Percentiles rank a stretch among this genome's conserved stretches.
Evolutionary conservation across 2,329 filamentous ascomycete species (phyloP).

Genomic region (Fusarium sp.): DNA sequence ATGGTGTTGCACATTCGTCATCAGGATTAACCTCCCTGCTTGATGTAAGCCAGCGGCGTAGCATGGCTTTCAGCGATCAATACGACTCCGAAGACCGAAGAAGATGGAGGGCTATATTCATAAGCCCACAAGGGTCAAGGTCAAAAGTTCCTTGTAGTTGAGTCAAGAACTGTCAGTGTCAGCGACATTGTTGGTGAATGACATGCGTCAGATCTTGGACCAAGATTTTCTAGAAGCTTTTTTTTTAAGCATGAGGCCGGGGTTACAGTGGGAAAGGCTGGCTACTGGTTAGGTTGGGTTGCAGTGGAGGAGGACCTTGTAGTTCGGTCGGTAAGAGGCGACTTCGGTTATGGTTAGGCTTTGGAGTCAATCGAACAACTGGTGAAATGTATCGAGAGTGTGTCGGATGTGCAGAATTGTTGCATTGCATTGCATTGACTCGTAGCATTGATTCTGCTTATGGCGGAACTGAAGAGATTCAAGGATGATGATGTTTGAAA

Average conservation of each 20-base stretch:
- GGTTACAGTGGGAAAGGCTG: conserved; percentile 10
- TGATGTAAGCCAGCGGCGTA: conserved; percentile 14
- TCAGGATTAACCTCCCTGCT: conserved; percentile 5
- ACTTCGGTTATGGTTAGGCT: neutral
- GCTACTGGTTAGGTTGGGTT: conserved; percentile 4
- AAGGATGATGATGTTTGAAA: conserved; percentile 17
- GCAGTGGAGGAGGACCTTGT: conserved; percentile 20
- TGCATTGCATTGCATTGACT: neutral
- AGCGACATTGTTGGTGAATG: neutral
- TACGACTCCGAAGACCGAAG: neutral
- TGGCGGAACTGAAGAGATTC: neutral
- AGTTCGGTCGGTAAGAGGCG: neutral
- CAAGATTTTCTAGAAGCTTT: conserved; percentile 18
- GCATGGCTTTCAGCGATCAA: neutral
- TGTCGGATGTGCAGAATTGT: neutral
- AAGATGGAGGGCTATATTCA: neutral
- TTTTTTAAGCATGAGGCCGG: conserved; percentile 8
- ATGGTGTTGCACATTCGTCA: conserved; percentile 4
- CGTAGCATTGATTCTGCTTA: neutral
- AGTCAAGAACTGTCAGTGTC: neutral
- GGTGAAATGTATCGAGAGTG: neutral
- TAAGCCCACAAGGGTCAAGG: neutral
- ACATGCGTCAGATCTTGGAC: neutral
- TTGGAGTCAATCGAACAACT: neutral
- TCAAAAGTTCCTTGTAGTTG: conserved; percentile 9